Conservation (phyloP, 148 eudicot species). For the Nyssa sinensis region DNA sequence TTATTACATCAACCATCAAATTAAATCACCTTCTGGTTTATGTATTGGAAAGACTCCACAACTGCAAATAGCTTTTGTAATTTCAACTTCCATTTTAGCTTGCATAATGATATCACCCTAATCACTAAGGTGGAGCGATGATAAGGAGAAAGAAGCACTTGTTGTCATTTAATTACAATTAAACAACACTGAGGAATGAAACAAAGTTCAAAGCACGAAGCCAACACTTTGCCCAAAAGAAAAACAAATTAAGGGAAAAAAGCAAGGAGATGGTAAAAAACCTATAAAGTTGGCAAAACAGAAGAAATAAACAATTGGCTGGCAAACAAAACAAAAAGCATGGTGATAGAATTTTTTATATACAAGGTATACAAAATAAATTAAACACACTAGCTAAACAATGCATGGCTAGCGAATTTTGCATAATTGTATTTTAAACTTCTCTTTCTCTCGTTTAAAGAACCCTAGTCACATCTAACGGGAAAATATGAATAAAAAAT, state of each 20-base stretch:
- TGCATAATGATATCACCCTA: background rate
- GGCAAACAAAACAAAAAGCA: background rate
- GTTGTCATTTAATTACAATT: too few species aligned
- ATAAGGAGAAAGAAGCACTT: background rate
- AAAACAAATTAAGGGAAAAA: too few species aligned
- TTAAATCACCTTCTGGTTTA: background rate
- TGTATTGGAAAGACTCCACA: background rate
- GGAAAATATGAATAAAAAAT: background rate
- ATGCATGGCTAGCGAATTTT: background rate
- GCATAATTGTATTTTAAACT: too few species aligned
- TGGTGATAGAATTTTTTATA: constrained; percentile 1
- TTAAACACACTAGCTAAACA: background rate
- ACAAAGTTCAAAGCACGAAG: background rate
- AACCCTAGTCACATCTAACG: background rate
- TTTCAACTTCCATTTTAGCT: background rate
- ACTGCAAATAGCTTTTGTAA: background rate
- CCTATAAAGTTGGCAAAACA: background rate
- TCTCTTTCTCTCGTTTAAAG: background rate
- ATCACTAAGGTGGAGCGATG: background rate
- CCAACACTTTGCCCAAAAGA: background rate
- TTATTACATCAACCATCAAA: background rate
- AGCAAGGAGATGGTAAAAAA: background rate
- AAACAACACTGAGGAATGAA: background rate
- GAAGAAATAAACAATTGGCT: background rate
- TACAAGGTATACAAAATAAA: background rate